Evolutionary conservation across 2,329 filamentous ascomycete genomes (phyloP), one percentile per base, ranked within the genome.

Genomic region (Nannizziopsis barbatae): DNA sequence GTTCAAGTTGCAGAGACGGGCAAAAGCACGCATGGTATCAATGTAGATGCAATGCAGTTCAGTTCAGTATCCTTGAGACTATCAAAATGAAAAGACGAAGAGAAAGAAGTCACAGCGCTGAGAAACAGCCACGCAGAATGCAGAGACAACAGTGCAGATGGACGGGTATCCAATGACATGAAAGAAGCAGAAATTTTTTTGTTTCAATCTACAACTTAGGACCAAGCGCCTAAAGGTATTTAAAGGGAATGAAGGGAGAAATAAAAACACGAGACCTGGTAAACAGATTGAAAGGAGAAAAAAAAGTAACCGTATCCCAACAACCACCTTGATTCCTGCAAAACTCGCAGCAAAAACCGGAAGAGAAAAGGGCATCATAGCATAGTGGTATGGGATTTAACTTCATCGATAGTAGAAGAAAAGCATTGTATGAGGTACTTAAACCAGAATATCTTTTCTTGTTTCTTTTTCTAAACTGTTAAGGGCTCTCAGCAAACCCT

Each of bases 101-200:
- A 12, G 18, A 36, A 36, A 27, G 27, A 22, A 27, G 27, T 12
- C 8, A 20, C 37, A 38, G n/a, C 5, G 12, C 17, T 37, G 1
- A 37, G 17, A 27, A 2, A 31, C 22, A 45, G 35, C 36, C 38
- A 32, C 17, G 31, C 14, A 46, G 39, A 3, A 41, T 18, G 18
- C 39, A 47, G 15, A n/a, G 12, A 36, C 45, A 12, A n/a, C 17
- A 15, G 17, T 35, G n/a, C n/a, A n/a, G n/a, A 40, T 31, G 30
- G 45, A 36, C 36, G 37, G 45, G 45, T 47, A 47, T 47, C 42
- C 45, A 42, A 42, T 39, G 31, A 15, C 20, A 42, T 36, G 37
- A 41, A 22, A 41, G 39, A 18, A 15, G 33, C 22, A 7, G 22
- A 7, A 27, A 27, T 27, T 27, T 27, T 27, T 27, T 27, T 27